phyloP scores from a whole-genome alignment of 306 rosid species.

The Rosa persica region DNA sequence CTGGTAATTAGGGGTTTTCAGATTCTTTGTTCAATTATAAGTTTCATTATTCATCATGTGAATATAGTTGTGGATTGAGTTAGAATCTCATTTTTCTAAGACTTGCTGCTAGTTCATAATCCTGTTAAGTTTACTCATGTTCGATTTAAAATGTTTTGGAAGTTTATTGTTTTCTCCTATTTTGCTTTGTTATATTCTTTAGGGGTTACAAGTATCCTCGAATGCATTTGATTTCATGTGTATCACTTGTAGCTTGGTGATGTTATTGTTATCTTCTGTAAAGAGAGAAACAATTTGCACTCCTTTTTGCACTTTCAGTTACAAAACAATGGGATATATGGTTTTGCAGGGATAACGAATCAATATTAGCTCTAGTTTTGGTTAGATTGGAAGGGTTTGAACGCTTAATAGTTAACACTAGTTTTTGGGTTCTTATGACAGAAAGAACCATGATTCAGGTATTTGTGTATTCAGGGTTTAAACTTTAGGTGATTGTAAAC shows the following conservation, averaged over 20 bases:
- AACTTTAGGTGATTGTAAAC: background rate
- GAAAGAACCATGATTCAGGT: conserved; percentile 4
- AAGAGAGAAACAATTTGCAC: no score
- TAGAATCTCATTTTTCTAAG: background rate
- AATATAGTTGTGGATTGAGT: conserved; percentile 4
- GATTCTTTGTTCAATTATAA: background rate
- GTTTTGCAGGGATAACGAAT: background rate
- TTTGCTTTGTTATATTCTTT: no score
- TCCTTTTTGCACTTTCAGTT: background rate
- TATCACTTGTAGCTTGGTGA: no score
- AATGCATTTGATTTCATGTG: no score
- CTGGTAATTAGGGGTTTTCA: conserved; percentile 6
- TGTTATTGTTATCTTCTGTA: no score
- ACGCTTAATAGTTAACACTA: background rate
- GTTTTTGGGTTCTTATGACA: background rate
- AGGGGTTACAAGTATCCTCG: no score
- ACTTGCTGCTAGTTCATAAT: background rate
- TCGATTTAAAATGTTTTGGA: background rate
- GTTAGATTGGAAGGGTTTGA: no score
- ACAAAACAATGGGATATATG: background rate
- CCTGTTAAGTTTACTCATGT: background rate
- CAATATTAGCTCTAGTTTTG: no score
- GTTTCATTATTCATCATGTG: background rate
- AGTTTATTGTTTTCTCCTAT: background rate
- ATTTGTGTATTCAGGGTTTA: background rate